These are phyloP conservation scores for Fusarium sp. DNA, from an alignment of 2,329 filamentous ascomycete species.

Conservation along the genomic window DNA sequence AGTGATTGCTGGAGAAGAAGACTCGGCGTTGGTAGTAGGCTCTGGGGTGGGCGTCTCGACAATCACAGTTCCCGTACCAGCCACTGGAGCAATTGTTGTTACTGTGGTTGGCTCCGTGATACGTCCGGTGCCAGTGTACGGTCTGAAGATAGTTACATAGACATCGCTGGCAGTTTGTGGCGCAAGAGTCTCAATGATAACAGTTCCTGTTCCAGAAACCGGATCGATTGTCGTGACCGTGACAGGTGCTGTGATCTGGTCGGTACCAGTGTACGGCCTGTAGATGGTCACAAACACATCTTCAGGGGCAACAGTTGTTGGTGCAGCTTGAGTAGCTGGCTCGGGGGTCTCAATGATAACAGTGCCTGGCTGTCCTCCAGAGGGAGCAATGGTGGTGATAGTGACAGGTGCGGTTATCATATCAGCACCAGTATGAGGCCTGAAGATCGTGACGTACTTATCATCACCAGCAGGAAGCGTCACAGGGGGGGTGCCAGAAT, in stretches of 20 bases:
- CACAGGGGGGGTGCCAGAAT: neutral
- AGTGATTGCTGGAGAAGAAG: neutral
- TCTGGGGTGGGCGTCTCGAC: constrained; percentile 25
- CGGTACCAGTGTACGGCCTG: constrained; percentile 24
- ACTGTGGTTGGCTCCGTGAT: constrained; percentile 16
- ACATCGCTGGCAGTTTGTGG: constrained; percentile 7
- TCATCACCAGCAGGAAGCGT: constrained; percentile 12
- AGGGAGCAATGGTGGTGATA: constrained; percentile 17
- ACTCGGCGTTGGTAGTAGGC: neutral
- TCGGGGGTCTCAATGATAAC: constrained; percentile 33
- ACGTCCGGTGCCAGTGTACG: constrained; percentile 6
- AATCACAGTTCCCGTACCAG: constrained; percentile 25
- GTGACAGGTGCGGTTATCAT: constrained; percentile 24
- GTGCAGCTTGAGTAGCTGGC: neutral
- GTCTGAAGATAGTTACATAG: constrained; percentile 17
- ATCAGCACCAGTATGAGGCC: constrained; percentile 31
- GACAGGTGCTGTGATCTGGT: constrained; percentile 12
- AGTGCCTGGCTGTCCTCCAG: constrained; percentile 24
- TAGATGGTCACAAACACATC: constrained; percentile 27
- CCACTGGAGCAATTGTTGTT: constrained; percentile 14
- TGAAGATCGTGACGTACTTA: constrained; percentile 31
- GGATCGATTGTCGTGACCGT: constrained; percentile 26
- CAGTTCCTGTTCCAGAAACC: constrained; percentile 30
- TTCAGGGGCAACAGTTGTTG: neutral
- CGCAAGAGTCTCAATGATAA: constrained; percentile 26